phyloP scores from a whole-genome alignment of 1,284 basidiomycete genomes.

The Naganishia sp. region DNA sequence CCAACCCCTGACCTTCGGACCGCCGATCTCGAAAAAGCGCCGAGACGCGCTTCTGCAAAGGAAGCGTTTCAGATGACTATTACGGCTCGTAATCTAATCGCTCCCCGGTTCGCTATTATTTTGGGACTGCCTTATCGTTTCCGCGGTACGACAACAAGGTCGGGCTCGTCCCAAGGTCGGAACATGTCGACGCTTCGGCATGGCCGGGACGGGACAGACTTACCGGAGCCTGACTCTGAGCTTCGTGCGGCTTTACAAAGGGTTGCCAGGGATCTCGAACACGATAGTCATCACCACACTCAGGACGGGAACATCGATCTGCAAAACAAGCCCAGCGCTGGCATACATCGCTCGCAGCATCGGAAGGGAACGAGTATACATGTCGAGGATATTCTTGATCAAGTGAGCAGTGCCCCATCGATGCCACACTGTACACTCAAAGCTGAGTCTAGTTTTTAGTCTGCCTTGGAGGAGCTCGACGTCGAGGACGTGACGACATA shows the following conservation, averaged over 20 bases:
- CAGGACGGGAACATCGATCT: not conserved
- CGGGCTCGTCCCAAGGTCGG: not conserved
- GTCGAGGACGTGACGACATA: conserved; percentile 6
- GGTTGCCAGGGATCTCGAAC: conserved; percentile 20
- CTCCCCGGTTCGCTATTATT: no score
- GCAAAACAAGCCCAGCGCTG: not conserved
- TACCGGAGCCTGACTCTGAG: conserved; percentile 14
- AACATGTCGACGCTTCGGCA: conserved; percentile 19
- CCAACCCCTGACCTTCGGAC: no score
- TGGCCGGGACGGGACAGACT: not conserved
- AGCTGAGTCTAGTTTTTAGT: not conserved
- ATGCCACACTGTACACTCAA: not conserved
- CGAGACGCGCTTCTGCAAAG: no score
- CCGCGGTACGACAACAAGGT: no score
- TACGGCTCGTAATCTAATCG: no score
- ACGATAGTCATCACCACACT: conserved; percentile 4
- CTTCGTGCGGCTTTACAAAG: conserved; percentile 17
- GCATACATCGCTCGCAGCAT: not conserved
- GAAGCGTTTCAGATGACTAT: no score
- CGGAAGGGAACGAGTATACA: conserved; percentile 8
- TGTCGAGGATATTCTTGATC: conserved; percentile 25
- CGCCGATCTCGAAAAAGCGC: no score
- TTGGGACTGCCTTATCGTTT: no score
- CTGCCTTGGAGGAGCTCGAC: conserved; percentile 5
- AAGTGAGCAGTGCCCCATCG: not conserved